Evolutionary conservation across 73 alveolate species (phyloP).

Genomic region (Halteria grandinella): DNA sequence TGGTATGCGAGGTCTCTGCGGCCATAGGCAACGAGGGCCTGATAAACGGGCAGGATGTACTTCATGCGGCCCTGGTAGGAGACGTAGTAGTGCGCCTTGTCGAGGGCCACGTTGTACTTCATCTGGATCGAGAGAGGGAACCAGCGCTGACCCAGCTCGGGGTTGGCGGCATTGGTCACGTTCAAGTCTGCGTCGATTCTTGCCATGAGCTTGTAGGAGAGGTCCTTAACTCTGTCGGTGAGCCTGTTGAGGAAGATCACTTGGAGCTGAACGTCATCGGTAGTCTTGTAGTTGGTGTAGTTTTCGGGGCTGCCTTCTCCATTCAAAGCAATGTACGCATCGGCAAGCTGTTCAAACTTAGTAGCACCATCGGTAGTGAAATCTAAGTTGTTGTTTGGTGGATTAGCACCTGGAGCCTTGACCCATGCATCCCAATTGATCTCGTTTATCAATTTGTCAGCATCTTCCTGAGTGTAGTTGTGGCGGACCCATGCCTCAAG

Average conservation of each 20-base stretch:
- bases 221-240: slow-evolving; percentile 9
- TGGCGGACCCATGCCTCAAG: slow-evolving; percentile 3
- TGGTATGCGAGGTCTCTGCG: slow-evolving; percentile 22
- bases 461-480: neutral
- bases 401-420: slow-evolving; percentile 78
- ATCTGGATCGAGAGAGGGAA: slow-evolving; percentile 40
- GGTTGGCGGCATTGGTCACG: slow-evolving; percentile 28
- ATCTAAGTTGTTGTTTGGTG: slow-evolving; percentile 62
- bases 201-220: slow-evolving; percentile 10
- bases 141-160: slow-evolving; percentile 60
- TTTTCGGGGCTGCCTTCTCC: slow-evolving; percentile 42
- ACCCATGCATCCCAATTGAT: slow-evolving; percentile 92
- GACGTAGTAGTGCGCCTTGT: slow-evolving; percentile 37
- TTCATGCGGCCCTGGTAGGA: slow-evolving; percentile 82
- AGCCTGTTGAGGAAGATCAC: slow-evolving; percentile 24
- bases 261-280: slow-evolving; percentile 4
- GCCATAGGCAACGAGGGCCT: slow-evolving; percentile 53
- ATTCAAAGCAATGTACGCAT: neutral
- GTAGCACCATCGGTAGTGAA: slow-evolving; percentile 12
- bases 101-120: slow-evolving; percentile 26
- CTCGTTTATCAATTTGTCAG: slow-evolving; percentile 57
- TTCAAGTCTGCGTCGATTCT: slow-evolving; percentile 41
- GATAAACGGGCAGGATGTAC: slow-evolving; percentile 78
- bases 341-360: slow-evolving; percentile 22
- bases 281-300: neutral